These are phyloP conservation scores for Boletus pseudopeckii DNA, from an alignment of 768 basidiomycete genomes.

Conservation along the genomic window DNA sequence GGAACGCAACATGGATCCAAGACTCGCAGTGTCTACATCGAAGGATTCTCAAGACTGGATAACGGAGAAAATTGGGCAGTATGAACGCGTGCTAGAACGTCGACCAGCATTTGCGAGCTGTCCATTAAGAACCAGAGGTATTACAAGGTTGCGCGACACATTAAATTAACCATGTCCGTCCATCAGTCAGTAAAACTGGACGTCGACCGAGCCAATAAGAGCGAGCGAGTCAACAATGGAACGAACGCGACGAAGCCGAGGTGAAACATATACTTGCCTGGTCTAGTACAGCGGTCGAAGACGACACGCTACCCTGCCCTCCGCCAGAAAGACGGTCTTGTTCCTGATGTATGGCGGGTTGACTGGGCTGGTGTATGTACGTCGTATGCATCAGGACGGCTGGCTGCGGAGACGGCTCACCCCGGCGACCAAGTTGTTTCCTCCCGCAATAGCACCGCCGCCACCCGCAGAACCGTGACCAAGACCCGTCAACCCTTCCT, in stretches of 20 bases:
- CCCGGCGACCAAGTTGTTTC: conserved; percentile 22
- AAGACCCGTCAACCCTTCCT: conserved; percentile 45
- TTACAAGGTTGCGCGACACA: conserved; percentile 3
- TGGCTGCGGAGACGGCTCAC: conserved; percentile 12
- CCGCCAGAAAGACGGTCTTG: conserved; percentile 20
- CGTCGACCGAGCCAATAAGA: background rate
- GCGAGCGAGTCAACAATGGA: background rate
- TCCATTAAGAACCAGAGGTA: background rate
- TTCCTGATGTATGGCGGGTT: conserved; percentile 23
- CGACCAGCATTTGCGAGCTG: background rate
- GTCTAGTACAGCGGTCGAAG: conserved; percentile 24
- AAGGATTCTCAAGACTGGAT: background rate
- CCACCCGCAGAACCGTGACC: conserved; percentile 6
- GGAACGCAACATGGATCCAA: background rate
- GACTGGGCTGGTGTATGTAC: conserved; percentile 19
- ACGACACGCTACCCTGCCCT: conserved; percentile 18
- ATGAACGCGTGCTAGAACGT: background rate
- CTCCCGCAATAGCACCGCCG: conserved; percentile 3
- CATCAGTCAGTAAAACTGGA: conserved; percentile 23
- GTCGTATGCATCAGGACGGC: background rate
- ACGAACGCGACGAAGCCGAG: background rate
- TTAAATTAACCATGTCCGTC: conserved; percentile 1
- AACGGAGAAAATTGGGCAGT: background rate
- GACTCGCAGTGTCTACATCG: background rate
- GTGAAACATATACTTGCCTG: conserved; percentile 13